Base-by-base conservation (phyloP, 2,329 filamentous ascomycete genomes). In the Pseudogymnoascus sp. region DNA sequence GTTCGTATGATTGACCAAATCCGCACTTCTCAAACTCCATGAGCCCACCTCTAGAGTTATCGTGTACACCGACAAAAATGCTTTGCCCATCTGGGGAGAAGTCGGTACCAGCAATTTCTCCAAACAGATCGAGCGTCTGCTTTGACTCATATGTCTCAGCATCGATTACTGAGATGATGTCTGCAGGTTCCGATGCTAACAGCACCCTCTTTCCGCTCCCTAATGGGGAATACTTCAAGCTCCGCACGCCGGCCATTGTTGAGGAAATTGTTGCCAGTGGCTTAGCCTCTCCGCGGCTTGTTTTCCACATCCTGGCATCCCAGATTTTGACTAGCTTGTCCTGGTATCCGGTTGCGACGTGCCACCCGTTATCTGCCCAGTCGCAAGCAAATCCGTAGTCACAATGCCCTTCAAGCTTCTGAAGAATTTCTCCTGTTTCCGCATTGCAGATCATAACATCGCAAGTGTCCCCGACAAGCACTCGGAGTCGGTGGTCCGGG, bases 351-450 rank as follows among this genome's bases (percentile, higher is more conserved):
- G 90, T 92, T 11, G 90, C 90, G 18, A 92, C 81, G 11, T 86
- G 87, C 76, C 86, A 85, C 33, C 89, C 89, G 71, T 92, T 87
- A 62, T 88, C 85, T 16, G 89, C 87, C 90, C 90, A 93, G 67
- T 88, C 89, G 69, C 88, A 91, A 1, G 89, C 85, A 69, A 92
- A 93, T 1, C 85, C 88, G 67, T 82, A 89, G 70, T 92, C 89
- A 12, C 78, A 78, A 70, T 91, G 88, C 1, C 87, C 86, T 3
- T 77, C 74, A 1, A 92, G 80, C 25, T 77, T 75, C 67, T 87
- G 79, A 66, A 82, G 79, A 63, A 77, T 78, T 64, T 80, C 76
- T 12, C 88, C 85, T 11, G 82, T 85, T 63, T 90, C 88, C 10
- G 89, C 85, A 65, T 90, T 83, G 12, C 84, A 82, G 70, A 93